phyloP scores from a whole-genome alignment of 352 stramenopile species.

The Globisporangium splendens region DNA sequence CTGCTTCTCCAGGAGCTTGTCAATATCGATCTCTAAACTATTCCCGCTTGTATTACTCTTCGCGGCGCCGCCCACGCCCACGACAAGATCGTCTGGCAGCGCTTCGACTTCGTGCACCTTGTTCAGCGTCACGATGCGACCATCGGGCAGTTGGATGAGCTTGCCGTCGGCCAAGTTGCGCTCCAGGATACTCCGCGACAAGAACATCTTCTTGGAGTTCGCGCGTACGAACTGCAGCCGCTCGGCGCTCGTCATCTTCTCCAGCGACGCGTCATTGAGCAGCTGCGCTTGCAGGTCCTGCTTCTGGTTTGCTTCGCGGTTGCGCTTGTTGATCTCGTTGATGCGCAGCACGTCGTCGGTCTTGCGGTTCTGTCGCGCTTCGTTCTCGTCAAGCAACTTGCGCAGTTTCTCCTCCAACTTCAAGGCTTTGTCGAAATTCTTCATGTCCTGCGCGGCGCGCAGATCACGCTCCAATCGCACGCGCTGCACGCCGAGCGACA shows the following conservation, averaged over 20 bases:
- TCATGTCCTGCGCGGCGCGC: conserved; percentile 75
- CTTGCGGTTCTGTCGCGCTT: conserved; percentile 68
- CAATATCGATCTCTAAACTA: conserved; percentile 68
- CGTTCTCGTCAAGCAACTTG: conserved; percentile 59
- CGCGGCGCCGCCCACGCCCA: conserved; percentile 32
- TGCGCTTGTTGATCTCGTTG: conserved; percentile 83
- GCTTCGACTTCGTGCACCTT: conserved; percentile 82
- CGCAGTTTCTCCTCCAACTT: conserved; percentile 66
- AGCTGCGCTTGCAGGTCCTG: conserved; percentile 75
- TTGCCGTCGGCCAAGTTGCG: conserved; percentile 77
- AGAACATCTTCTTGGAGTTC: conserved; percentile 83
- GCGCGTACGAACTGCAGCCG: conserved; percentile 80
- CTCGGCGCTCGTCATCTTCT: conserved; percentile 82
- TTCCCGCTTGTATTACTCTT: conserved; percentile 26
- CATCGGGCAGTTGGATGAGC: conserved; percentile 63
- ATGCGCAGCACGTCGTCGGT: conserved; percentile 81
- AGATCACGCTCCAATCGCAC: conserved; percentile 80
- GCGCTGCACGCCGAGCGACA: conserved; percentile 72
- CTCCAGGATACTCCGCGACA: conserved; percentile 79
- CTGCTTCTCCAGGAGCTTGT: conserved; percentile 68
- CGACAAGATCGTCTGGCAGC: conserved; percentile 70
- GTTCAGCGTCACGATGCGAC: conserved; percentile 82
- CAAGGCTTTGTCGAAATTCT: conserved; percentile 85
- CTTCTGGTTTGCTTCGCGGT: conserved; percentile 77
- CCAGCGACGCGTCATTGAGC: conserved; percentile 68